These are phyloP conservation scores for Tausonia pullulans DNA, from an alignment of 1,284 basidiomycete genomes.

Conservation along the genomic window DNA sequence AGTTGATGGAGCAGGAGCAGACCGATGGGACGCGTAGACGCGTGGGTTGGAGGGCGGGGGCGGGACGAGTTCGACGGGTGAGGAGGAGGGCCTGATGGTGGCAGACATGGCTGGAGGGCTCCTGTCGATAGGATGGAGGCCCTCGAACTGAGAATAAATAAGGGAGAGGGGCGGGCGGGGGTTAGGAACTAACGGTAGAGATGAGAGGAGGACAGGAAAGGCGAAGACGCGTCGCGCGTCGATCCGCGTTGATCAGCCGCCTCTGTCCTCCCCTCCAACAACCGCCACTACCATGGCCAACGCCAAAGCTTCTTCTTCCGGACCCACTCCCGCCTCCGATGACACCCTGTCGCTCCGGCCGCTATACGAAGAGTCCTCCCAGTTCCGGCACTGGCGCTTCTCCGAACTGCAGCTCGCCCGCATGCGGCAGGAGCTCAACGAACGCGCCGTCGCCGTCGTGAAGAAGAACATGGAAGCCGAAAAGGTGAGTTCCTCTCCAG, in stretches of 20 bases:
- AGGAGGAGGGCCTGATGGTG: too few species aligned
- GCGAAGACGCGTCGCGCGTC: too few species aligned
- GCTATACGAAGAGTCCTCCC: conserved; percentile 71
- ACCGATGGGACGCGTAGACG: too few species aligned
- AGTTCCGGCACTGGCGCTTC: conserved; percentile 79
- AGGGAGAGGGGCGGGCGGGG: background rate
- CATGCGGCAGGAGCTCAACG: conserved; percentile 55
- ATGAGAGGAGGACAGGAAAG: too few species aligned
- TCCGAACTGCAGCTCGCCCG: conserved; percentile 52
- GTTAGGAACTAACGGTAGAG: background rate
- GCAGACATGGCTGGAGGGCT: too few species aligned
- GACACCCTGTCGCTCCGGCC: conserved; percentile 13
- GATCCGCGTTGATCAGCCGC: background rate
- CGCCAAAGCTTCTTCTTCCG: background rate
- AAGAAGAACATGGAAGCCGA: conserved; percentile 64
- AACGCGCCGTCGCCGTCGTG: conserved; percentile 61
- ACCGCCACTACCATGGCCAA: background rate
- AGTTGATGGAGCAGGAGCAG: too few species aligned
- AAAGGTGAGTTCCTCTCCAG: conserved; percentile 44
- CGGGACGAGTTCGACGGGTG: too few species aligned
- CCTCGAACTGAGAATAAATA: too few species aligned
- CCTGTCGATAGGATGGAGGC: too few species aligned
- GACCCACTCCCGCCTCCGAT: background rate
- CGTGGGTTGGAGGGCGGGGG: too few species aligned
- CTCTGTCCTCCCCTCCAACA: background rate